Evolutionary conservation across 164 flowering plant species (phyloP).

Genomic region (Akebia trifoliata): DNA sequence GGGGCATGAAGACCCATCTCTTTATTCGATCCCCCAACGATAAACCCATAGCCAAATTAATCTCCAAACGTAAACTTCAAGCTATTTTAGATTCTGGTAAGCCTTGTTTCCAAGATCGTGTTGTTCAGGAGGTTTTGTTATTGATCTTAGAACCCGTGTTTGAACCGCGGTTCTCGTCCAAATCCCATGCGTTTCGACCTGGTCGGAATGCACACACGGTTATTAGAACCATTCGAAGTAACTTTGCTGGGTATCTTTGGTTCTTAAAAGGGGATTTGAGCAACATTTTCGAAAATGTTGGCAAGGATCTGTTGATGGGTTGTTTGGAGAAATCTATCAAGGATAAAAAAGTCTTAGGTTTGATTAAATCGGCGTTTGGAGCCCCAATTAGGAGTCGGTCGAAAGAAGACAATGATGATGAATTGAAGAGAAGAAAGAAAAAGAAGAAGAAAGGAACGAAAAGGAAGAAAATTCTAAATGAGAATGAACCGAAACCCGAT

Average conservation of each 20-base stretch:
- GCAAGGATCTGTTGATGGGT: constrained; percentile 40
- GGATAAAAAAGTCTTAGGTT: constrained; percentile 65
- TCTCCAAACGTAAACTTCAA: constrained; percentile 49
- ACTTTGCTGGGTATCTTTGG: constrained; percentile 93
- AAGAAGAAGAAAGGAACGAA: constrained; percentile 44
- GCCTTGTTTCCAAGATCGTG: constrained; percentile 68
- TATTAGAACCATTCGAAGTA: constrained; percentile 79
- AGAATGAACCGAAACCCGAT: constrained; percentile 90
- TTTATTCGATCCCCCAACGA: constrained; percentile 64
- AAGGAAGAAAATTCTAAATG: constrained; percentile 62
- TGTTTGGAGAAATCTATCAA: constrained; percentile 62
- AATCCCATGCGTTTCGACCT: constrained; percentile 81
- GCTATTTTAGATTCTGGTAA: constrained; percentile 39
- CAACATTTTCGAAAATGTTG: constrained; percentile 42
- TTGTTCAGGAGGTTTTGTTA: constrained; percentile 85
- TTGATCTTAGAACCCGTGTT: constrained; percentile 80
- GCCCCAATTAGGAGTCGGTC: constrained; percentile 1
- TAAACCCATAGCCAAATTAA: constrained; percentile 20
- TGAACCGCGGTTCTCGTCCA: constrained; percentile 69
- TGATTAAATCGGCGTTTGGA: constrained; percentile 56
- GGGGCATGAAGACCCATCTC: constrained; percentile 48
- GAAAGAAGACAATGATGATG: constrained; percentile 16
- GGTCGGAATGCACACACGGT: constrained; percentile 83
- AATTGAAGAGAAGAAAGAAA: constrained; percentile 25
- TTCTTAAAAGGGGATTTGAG: constrained; percentile 74